phyloP scores from a whole-genome alignment of 495 filamentous ascomycete species.

The Trypethelium eluteriae region DNA sequence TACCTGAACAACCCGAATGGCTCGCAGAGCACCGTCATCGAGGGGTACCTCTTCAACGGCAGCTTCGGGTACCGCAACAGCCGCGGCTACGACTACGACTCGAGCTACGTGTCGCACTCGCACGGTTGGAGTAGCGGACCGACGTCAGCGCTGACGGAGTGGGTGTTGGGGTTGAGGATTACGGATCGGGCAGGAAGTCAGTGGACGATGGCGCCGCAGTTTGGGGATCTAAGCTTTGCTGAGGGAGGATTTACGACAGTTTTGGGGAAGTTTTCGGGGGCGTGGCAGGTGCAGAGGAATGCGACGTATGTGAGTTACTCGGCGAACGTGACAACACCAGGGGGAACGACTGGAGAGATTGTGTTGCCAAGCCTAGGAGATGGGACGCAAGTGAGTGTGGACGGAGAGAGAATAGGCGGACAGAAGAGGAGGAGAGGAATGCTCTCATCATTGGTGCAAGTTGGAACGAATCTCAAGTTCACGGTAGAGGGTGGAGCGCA shows the following conservation, averaged over 20 bases:
- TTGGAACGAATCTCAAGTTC: not conserved
- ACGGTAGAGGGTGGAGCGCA: conserved; percentile 1
- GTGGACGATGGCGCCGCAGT: conserved; percentile 30
- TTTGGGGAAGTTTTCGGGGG: conserved; percentile 22
- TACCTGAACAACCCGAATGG: conserved; percentile 33
- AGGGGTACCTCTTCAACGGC: conserved; percentile 32
- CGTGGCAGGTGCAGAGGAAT: conserved; percentile 19
- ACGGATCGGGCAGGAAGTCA: conserved; percentile 19
- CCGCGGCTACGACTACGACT: conserved; percentile 21
- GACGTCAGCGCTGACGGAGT: conserved; percentile 30
- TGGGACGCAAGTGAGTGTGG: conserved; percentile 3
- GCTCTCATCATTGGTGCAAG: not conserved
- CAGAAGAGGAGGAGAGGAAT: conserved; percentile 2
- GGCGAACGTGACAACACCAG: conserved; percentile 15
- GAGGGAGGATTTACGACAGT: conserved; percentile 31
- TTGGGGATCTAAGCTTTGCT: conserved; percentile 28
- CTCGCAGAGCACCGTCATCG: conserved; percentile 30
- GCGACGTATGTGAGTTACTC: conserved; percentile 16
- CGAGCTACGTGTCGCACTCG: conserved; percentile 29
- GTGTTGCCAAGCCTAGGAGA: conserved; percentile 15
- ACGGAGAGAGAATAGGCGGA: not conserved
- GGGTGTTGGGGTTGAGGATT: conserved; percentile 27
- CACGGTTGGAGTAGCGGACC: conserved; percentile 36
- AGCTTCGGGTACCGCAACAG: conserved; percentile 29
- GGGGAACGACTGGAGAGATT: conserved; percentile 16